These are phyloP conservation scores for Rhamnella rubrinervis DNA, from an alignment of 331 rosid species.

Conservation along the genomic window DNA sequence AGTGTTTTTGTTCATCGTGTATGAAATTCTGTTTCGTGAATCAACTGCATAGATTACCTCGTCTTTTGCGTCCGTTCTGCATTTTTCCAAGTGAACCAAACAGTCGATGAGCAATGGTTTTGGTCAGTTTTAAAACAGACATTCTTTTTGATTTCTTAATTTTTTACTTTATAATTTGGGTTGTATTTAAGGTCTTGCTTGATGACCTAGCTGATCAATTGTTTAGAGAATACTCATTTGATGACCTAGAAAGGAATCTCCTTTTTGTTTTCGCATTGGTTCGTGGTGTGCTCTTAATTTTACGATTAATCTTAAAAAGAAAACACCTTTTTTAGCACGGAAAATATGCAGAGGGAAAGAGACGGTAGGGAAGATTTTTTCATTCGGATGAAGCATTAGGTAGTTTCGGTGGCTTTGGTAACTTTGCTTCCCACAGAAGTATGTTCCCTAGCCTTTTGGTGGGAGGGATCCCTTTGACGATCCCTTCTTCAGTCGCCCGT, in stretches of 20 bases:
- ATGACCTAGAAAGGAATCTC: not conserved
- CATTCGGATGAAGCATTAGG: slow-evolving; percentile 26
- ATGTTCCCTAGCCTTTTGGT: slow-evolving; percentile 52
- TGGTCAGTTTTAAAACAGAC: not conserved
- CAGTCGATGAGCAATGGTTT: not conserved
- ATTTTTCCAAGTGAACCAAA: not conserved
- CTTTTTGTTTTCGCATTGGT: not conserved
- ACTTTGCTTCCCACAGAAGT: slow-evolving; percentile 44
- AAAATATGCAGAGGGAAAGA: slow-evolving; percentile 55
- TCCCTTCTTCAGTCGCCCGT: slow-evolving; percentile 67
- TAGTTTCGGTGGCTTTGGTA: slow-evolving; percentile 35
- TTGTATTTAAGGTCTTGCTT: too few relatives aligned
- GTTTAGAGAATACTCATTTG: not conserved
- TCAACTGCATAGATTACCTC: not conserved
- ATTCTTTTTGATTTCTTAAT: not conserved
- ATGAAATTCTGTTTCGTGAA: not conserved
- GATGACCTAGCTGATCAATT: not conserved
- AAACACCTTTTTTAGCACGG: not conserved
- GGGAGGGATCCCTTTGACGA: slow-evolving; percentile 79
- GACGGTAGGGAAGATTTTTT: slow-evolving; percentile 33
- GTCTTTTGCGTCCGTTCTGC: not conserved
- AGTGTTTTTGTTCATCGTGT: not conserved
- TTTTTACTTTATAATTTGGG: not conserved
- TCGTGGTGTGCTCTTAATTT: not conserved
- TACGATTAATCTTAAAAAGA: not conserved